Conservation (phyloP, 2,329 filamentous ascomycete genomes). For the Leptoxyphium fumago region DNA sequence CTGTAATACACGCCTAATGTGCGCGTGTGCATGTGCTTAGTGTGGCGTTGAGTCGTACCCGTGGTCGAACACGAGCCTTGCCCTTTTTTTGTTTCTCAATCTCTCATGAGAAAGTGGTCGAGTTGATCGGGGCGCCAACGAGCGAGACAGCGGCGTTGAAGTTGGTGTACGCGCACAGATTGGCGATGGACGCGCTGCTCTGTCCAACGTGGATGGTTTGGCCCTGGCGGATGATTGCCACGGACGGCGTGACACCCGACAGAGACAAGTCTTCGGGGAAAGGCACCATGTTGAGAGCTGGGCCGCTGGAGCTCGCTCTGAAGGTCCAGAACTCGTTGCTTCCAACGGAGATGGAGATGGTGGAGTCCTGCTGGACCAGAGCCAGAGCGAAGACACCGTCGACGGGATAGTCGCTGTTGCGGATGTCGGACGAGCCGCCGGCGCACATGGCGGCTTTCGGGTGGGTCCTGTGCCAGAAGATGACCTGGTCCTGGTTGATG, state of each 20-base stretch:
- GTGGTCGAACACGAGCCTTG: too few relatives aligned
- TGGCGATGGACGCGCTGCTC: conserved; percentile 15
- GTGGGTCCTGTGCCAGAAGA: conserved; percentile 26
- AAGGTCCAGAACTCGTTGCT: conserved; percentile 22
- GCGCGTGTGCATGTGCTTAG: too few relatives aligned
- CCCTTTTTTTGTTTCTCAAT: too few relatives aligned
- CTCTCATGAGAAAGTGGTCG: too few relatives aligned
- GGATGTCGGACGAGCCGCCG: conserved; percentile 17
- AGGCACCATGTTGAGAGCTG: conserved; percentile 18
- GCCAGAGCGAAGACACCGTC: conserved; percentile 26
- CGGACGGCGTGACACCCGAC: conserved; percentile 16
- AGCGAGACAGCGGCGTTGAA: conserved; percentile 23
- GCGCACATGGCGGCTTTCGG: conserved; percentile 20
- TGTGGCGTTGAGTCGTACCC: too few relatives aligned
- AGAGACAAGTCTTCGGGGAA: conserved; percentile 18
- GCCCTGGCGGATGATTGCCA: conserved; percentile 18
- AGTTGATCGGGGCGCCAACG: conserved; percentile 8
- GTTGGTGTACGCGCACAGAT: conserved; percentile 18
- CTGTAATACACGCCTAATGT: too few relatives aligned
- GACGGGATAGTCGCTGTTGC: conserved; percentile 18
- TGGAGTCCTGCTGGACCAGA: conserved; percentile 17
- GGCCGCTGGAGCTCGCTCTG: conserved; percentile 14
- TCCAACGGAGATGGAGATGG: conserved; percentile 20
- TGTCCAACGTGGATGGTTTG: conserved; percentile 11
- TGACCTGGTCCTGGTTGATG: conserved; percentile 22